These are phyloP conservation scores for Odontarrhena argentea DNA, from an alignment of 345 rosid species.

Conservation along the genomic window DNA sequence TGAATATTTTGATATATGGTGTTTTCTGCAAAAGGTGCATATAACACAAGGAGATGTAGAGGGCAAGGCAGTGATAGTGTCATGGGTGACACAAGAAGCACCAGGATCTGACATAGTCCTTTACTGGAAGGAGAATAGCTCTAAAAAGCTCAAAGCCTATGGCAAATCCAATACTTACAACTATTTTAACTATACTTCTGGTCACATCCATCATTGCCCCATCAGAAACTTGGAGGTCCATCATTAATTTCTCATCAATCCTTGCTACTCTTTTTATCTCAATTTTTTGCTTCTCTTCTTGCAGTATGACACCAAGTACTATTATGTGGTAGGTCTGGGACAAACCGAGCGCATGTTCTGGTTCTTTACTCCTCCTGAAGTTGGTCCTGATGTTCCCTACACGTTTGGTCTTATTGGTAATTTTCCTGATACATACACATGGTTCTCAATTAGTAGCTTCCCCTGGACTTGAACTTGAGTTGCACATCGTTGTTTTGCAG, in stretches of 20 bases:
- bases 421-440: conserved; percentile 15
- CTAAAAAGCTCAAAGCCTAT: conserved; percentile 46
- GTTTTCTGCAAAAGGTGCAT: conserved; percentile 51
- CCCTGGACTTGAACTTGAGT: conserved; percentile 20
- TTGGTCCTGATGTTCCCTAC: conserved; percentile 66
- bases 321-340: conserved; percentile 57
- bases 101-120: conserved; percentile 61
- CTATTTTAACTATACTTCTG: conserved; percentile 70
- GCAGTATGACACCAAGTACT: conserved; percentile 61
- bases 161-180: conserved; percentile 59
- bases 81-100: conserved; percentile 83
- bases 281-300: conserved; percentile 3
- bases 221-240: conserved; percentile 66
- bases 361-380: conserved; percentile 63
- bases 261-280: conserved; percentile 21
- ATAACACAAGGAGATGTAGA: conserved; percentile 91
- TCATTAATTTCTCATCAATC: neutral
- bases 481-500: conserved; percentile 47
- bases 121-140: conserved; percentile 66
- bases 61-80: conserved; percentile 79
- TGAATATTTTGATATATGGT: neutral
- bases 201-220: conserved; percentile 81
- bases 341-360: conserved; percentile 53
- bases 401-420: conserved; percentile 60
- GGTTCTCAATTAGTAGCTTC: neutral